Percentiles rank a stretch among this genome's conserved stretches.
Conservation (phyloP, 1,139 yeast species). For the Suhomyces taliae region DNA sequence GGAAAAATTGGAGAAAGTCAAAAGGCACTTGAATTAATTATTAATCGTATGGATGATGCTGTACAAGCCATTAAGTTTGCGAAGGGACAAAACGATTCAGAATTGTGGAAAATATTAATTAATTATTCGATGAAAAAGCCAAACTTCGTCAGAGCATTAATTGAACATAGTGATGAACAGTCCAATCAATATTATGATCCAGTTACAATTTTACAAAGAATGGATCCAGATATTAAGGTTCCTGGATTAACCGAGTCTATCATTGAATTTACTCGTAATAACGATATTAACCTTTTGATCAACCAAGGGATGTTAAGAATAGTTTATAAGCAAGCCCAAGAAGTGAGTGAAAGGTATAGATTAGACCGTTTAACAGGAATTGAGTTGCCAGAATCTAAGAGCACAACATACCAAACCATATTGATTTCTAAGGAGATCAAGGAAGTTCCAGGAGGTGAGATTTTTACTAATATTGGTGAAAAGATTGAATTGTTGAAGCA, state of each 20-base stretch:
- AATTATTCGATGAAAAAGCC: constrained; percentile 74
- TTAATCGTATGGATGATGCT: constrained; percentile 77
- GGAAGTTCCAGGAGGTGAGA: constrained; percentile 2
- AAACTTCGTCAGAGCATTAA: constrained; percentile 67
- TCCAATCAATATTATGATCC: constrained; percentile 59
- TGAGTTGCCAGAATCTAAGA: constrained; percentile 3
- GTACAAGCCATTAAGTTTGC: constrained; percentile 81
- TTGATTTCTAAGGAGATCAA: constrained; percentile 2
- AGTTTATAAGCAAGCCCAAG: constrained; percentile 17
- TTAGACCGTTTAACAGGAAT: constrained; percentile 5
- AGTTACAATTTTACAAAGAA: constrained; percentile 59
- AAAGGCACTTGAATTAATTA: constrained; percentile 72
- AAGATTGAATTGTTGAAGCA: constrained; percentile 3
- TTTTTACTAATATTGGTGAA: constrained; percentile 4
- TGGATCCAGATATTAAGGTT: constrained; percentile 63
- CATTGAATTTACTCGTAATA: constrained; percentile 62
- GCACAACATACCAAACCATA: constrained; percentile 1
- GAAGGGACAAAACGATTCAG: constrained; percentile 65
- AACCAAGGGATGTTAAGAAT: constrained; percentile 62
- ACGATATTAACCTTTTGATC: constrained; percentile 58
- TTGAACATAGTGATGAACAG: constrained; percentile 66
- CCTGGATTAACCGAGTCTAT: constrained; percentile 66
- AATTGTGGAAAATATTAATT: constrained; percentile 75
- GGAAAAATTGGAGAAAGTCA: constrained; percentile 83
- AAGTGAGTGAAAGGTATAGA: constrained; percentile 10